Evolutionary conservation across 305 asterid genomes (phyloP).

Genomic region (Stenogyne calaminthoides): DNA sequence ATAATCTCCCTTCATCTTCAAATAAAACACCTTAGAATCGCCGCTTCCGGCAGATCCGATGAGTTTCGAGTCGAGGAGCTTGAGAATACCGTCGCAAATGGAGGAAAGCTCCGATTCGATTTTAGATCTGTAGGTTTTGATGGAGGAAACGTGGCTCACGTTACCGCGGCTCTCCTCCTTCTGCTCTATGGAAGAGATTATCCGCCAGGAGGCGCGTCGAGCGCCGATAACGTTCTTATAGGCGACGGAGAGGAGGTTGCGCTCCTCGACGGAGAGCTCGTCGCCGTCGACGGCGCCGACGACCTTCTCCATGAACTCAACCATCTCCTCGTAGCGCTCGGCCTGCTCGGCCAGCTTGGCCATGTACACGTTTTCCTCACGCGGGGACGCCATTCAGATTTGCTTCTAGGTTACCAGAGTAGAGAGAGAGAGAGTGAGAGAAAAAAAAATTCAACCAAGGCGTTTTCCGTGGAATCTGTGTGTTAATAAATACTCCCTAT

Average conservation of each 20-base stretch:
- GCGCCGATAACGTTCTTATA: too few relatives aligned
- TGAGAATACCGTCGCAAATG: slow-evolving; percentile 60
- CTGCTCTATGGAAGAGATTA: slow-evolving; percentile 56
- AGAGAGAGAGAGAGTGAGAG: slow-evolving; percentile 15
- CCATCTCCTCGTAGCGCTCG: too few relatives aligned
- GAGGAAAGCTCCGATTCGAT: slow-evolving; percentile 54
- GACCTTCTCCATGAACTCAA: too few relatives aligned
- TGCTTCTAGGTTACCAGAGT: slow-evolving; percentile 23
- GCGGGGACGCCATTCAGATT: slow-evolving; percentile 48
- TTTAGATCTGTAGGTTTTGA: slow-evolving; percentile 60
- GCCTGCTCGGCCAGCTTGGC: too few relatives aligned
- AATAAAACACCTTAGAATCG: slow-evolving; percentile 57
- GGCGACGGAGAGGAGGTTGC: too few relatives aligned
- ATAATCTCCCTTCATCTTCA: slow-evolving; percentile 67
- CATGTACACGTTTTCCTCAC: too few relatives aligned
- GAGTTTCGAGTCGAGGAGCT: slow-evolving; percentile 54
- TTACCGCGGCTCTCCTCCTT: slow-evolving; percentile 66
- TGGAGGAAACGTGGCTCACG: slow-evolving; percentile 55
- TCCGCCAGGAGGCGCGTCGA: slow-evolving; percentile 58
- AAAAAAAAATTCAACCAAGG: not conserved
- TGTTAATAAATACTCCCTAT: not conserved
- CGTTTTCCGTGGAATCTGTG: slow-evolving; percentile 28
- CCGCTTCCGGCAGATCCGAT: slow-evolving; percentile 55
- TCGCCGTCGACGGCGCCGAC: too few relatives aligned
- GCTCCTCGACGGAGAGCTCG: too few relatives aligned